phyloP scores from a whole-genome alignment of 2,329 filamentous ascomycete species.

The Ophiostoma sp. region DNA sequence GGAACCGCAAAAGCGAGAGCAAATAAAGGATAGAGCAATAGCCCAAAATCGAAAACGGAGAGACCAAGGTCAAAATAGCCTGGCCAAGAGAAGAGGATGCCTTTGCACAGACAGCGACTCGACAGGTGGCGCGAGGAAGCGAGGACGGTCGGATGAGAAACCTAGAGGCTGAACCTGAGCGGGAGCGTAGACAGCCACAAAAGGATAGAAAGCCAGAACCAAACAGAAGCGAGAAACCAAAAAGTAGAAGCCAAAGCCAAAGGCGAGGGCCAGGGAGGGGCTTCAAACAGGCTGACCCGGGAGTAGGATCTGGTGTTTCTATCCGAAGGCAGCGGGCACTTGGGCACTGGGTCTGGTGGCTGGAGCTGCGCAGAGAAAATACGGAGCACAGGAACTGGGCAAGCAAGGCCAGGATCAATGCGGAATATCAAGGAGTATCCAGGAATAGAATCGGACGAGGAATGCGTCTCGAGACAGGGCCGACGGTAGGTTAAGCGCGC shows the following conservation, averaged over 20 bases:
- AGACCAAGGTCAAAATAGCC: background rate
- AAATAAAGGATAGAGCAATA: background rate
- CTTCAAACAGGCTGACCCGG: background rate
- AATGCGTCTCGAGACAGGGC: background rate
- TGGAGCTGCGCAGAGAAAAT: background rate
- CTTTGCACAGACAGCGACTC: background rate
- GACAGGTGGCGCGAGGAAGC: background rate
- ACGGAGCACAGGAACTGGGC: background rate
- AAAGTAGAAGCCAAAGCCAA: background rate
- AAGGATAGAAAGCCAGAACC: background rate
- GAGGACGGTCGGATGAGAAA: slow-evolving; percentile 1
- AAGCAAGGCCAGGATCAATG: no score
- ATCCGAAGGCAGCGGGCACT: background rate
- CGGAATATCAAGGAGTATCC: background rate
- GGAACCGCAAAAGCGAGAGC: background rate
- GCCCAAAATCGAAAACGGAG: background rate
- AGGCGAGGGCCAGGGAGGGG: no score
- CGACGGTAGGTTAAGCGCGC: slow-evolving; percentile 1
- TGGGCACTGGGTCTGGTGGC: background rate
- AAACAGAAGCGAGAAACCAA: background rate
- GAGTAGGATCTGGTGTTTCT: slow-evolving; percentile 8
- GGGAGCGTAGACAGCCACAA: background rate
- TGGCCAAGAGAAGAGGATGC: background rate
- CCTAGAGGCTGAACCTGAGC: background rate
- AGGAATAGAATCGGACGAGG: slow-evolving; percentile 2